These are phyloP conservation scores for Ceratobasidium sp. DNA, from an alignment of 1,284 basidiomycete genomes.

Conservation along the genomic window DNA sequence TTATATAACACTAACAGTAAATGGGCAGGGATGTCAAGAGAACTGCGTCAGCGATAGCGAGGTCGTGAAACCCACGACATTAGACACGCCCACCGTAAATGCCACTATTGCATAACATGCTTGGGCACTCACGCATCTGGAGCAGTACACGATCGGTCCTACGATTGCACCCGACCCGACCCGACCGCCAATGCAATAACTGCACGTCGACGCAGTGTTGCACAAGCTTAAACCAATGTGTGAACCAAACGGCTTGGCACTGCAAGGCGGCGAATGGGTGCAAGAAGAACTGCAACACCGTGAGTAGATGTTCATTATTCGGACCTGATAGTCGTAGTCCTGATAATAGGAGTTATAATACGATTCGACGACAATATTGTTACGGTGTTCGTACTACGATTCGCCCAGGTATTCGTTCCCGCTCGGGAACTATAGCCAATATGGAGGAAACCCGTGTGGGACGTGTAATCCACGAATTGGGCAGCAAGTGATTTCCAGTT, in stretches of 20 bases:
- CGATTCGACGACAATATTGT: too few relatives aligned
- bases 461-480: too few relatives aligned
- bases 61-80: constrained; percentile 6
- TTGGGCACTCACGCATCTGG: neutral
- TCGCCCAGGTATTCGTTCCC: too few relatives aligned
- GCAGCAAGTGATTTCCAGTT: too few relatives aligned
- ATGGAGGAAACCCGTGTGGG: too few relatives aligned
- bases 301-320: too few relatives aligned
- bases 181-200: neutral
- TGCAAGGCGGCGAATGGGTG: constrained; percentile 8
- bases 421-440: too few relatives aligned
- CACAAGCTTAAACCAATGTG: neutral
- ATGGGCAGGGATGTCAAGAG: constrained; percentile 14
- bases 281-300: constrained; percentile 5
- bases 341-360: too few relatives aligned
- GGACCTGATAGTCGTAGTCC: too few relatives aligned
- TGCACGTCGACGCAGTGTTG: constrained; percentile 16
- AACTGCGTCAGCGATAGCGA: constrained; percentile 11
- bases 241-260: neutral
- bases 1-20: too few relatives aligned
- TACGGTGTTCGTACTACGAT: too few relatives aligned
- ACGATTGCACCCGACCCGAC: neutral
- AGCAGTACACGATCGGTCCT: neutral
- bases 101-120: neutral
- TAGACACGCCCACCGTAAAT: neutral